Conservation (phyloP, 805 yeast genomes). For the Cyberlindnera xylosilytica region DNA sequence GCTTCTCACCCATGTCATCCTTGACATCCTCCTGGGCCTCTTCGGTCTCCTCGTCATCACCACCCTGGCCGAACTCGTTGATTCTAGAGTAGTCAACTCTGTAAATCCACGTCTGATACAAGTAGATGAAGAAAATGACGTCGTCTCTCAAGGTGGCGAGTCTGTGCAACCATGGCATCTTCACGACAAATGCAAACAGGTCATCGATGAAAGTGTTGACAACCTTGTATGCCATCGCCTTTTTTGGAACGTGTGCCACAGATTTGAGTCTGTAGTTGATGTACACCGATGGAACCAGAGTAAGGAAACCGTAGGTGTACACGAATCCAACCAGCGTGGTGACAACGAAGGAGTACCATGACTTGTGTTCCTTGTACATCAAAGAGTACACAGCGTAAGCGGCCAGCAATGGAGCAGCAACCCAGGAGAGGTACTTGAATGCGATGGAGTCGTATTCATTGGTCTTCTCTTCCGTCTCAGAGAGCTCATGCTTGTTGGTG, state of each 20-base stretch:
- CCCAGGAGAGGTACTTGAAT: constrained; percentile 35
- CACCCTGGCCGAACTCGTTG: constrained; percentile 36
- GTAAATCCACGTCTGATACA: constrained; percentile 40
- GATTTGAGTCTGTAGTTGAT: constrained; percentile 40
- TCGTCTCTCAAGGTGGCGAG: constrained; percentile 40
- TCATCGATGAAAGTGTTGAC: constrained; percentile 40
- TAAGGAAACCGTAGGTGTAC: constrained; percentile 40
- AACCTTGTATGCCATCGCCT: constrained; percentile 40
- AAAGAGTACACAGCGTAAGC: constrained; percentile 37
- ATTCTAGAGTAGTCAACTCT: constrained; percentile 37
- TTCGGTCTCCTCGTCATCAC: constrained; percentile 23
- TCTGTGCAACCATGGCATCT: constrained; percentile 41
- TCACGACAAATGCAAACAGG: constrained; percentile 39
- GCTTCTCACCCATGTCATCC: background rate
- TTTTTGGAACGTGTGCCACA: constrained; percentile 40
- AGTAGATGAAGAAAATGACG: constrained; percentile 37
- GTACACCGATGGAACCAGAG: constrained; percentile 38
- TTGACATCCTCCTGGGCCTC: constrained; percentile 3
- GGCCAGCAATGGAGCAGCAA: constrained; percentile 34
- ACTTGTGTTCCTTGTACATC: constrained; percentile 36
- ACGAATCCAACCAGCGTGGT: constrained; percentile 39
- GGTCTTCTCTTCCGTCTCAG: constrained; percentile 37
- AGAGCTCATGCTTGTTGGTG: constrained; percentile 33
- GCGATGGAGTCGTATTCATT: constrained; percentile 40
- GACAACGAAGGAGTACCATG: constrained; percentile 41